phyloP scores from a whole-genome alignment of 257 asterid genomes.

The Asclepias syriaca region DNA sequence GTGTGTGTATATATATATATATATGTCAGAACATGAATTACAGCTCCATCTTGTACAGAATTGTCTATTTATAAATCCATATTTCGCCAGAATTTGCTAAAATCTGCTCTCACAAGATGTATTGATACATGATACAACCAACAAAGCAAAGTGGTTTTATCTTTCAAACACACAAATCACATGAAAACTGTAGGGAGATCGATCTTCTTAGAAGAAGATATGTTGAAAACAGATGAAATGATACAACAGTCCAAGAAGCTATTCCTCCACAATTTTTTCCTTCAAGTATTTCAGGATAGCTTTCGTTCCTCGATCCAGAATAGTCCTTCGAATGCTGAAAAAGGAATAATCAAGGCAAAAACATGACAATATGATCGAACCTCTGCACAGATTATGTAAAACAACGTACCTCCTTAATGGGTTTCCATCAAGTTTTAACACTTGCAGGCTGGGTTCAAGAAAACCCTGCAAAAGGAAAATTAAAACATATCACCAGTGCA shows the following conservation, averaged over 20 bases:
- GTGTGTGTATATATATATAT: not conserved
- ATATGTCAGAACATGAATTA: not conserved
- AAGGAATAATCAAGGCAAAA: not conserved
- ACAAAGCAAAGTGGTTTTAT: not conserved
- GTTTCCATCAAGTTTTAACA: conserved; percentile 79
- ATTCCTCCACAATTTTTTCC: conserved; percentile 63
- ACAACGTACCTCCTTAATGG: conserved; percentile 74
- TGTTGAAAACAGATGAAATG: not conserved
- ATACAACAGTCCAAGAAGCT: conserved; percentile 6
- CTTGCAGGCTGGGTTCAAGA: conserved; percentile 81
- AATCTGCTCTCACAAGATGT: not conserved
- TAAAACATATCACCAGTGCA: not conserved
- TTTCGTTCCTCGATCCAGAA: conserved; percentile 85
- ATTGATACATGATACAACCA: not conserved
- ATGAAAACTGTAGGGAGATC: not conserved
- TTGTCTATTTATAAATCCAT: too few species aligned
- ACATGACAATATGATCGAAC: not conserved
- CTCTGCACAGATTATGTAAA: not conserved
- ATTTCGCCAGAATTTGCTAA: not conserved
- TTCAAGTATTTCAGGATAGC: conserved; percentile 65
- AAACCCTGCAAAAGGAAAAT: conserved; percentile 59
- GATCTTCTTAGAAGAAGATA: not conserved
- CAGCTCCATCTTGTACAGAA: too few species aligned
- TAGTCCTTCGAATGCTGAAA: conserved; percentile 83
- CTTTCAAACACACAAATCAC: not conserved